These are phyloP conservation scores for Zymoseptoria tritici DNA, from an alignment of 2,329 filamentous ascomycete genomes.

Conservation along the genomic window DNA sequence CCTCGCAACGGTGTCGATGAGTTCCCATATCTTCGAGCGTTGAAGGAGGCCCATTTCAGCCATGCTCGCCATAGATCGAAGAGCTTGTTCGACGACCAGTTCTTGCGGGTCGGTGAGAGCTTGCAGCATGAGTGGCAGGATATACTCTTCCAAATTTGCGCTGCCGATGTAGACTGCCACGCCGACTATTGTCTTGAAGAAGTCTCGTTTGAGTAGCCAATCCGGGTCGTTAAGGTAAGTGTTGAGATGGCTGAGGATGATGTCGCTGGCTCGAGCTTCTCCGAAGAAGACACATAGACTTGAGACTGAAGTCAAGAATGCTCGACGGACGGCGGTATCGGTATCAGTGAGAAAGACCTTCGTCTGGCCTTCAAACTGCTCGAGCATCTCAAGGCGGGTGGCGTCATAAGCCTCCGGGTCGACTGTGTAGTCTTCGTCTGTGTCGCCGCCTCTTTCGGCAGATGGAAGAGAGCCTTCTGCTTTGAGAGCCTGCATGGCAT, in stretches of 20 bases:
- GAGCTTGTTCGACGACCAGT: conserved; percentile 82
- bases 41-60: conserved; percentile 83
- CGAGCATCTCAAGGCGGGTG: conserved; percentile 72
- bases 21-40: conserved; percentile 74
- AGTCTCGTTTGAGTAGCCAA: conserved; percentile 93
- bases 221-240: conserved; percentile 95
- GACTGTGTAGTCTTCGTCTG: conserved; percentile 56
- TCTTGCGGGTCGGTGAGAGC: conserved; percentile 89
- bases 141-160: conserved; percentile 86
- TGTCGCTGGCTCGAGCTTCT: conserved; percentile 83
- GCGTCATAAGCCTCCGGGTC: conserved; percentile 83
- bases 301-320: conserved; percentile 85
- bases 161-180: conserved; percentile 87
- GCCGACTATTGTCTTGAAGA: conserved; percentile 91
- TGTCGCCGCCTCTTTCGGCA: conserved; percentile 62
- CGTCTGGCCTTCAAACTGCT: conserved; percentile 78
- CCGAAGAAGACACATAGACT: conserved; percentile 93
- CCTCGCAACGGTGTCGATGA: conserved; percentile 72
- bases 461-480: conserved; percentile 74
- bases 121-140: conserved; percentile 90
- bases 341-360: conserved; percentile 83
- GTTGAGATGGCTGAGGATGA: conserved; percentile 92
- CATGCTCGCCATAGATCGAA: conserved; percentile 82
- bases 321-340: conserved; percentile 77
- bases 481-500: conserved; percentile 81